These are phyloP conservation scores for Pleurotus platypus DNA, from an alignment of 768 basidiomycete genomes.

Conservation along the genomic window DNA sequence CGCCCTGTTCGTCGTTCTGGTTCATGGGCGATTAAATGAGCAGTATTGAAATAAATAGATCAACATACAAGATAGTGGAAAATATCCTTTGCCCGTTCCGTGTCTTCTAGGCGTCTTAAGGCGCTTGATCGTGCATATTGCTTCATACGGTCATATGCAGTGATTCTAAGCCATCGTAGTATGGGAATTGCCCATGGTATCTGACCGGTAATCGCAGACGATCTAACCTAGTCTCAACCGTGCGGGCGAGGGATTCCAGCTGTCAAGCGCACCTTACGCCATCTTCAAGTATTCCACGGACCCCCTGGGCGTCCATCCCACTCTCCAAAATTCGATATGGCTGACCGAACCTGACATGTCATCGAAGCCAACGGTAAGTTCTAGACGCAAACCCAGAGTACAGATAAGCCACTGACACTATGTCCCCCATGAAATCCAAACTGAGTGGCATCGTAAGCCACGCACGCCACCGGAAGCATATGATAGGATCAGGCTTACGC, in stretches of 20 bases:
- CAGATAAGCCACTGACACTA: slow-evolving; percentile 22
- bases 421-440: slow-evolving; percentile 36
- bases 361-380: neutral
- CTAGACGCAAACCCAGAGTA: neutral
- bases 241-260: neutral
- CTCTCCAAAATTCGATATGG: slow-evolving; percentile 1
- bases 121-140: neutral
- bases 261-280: neutral
- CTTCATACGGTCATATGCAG: neutral
- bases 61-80: slow-evolving; percentile 34
- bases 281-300: slow-evolving; percentile 3
- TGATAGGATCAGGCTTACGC: slow-evolving; percentile 13
- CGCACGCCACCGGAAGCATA: too few species aligned
- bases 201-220: slow-evolving; percentile 4
- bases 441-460: slow-evolving; percentile 11
- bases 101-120: slow-evolving; percentile 4
- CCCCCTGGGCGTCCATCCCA: neutral
- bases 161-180: neutral
- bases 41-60: neutral
- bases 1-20: slow-evolving; percentile 38
- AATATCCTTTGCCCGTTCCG: slow-evolving; percentile 24
- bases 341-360: slow-evolving; percentile 2
- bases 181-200: slow-evolving; percentile 8
- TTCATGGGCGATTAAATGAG: neutral
- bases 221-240: neutral